phyloP scores from a whole-genome alignment of 345 rosid genomes.

The Eucalyptus decipiens region DNA sequence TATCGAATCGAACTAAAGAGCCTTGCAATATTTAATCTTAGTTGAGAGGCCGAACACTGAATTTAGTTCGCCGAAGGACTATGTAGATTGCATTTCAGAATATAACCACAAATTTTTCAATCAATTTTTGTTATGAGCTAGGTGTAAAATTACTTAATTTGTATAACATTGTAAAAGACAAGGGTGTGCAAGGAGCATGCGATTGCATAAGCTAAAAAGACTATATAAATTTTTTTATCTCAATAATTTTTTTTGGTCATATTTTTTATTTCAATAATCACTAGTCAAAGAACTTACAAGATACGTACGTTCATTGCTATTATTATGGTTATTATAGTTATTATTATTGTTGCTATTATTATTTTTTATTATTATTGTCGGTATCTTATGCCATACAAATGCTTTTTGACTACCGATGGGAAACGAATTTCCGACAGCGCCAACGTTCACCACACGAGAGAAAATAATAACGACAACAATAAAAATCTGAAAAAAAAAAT shows the following conservation, averaged over 20 bases:
- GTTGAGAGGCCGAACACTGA: accelerated
- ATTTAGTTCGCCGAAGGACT: not conserved
- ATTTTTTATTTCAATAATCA: not conserved
- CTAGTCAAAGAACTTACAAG: not conserved
- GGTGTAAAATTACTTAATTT: not conserved
- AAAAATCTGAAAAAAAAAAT: not conserved
- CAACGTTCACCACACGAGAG: not conserved
- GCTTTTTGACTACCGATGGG: not conserved
- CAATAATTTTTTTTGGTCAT: too few species aligned
- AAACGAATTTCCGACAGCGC: not conserved
- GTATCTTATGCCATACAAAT: not conserved
- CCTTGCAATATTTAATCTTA: not conserved
- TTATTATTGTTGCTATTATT: too few species aligned
- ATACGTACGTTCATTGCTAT: not conserved
- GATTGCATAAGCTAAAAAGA: not conserved
- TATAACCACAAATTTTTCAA: not conserved
- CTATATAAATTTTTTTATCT: too few species aligned
- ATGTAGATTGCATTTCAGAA: too few species aligned
- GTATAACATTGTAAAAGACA: not conserved
- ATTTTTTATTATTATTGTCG: not conserved
- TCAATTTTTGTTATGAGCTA: not conserved
- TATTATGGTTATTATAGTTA: not conserved
- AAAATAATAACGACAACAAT: not conserved
- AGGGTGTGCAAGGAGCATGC: not conserved
- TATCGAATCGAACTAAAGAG: not conserved